Percentiles rank a stretch among this genome's conserved stretches.
Evolutionary conservation across 2,329 filamentous ascomycete genomes (phyloP).

Genomic region (Scleromitrula shiraiana): DNA sequence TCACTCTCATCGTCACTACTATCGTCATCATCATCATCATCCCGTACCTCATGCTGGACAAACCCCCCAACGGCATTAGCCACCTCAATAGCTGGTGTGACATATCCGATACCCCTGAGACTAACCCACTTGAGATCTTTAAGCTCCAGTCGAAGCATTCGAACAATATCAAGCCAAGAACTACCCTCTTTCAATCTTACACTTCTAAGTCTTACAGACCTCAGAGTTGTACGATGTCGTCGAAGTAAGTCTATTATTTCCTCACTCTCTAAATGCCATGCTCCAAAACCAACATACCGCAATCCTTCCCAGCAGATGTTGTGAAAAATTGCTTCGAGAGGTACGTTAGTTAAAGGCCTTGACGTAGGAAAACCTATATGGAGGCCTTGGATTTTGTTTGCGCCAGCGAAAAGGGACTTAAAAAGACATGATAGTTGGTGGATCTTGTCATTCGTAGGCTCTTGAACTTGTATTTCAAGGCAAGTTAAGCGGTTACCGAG

Average conservation of each 20-base stretch:
- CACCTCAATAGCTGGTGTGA: constrained; percentile 15
- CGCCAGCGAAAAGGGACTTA: constrained; percentile 47
- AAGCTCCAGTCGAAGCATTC: constrained; percentile 48
- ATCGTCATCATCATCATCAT: constrained; percentile 5
- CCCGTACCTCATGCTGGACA: not conserved
- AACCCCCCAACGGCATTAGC: not conserved
- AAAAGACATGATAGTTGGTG: constrained; percentile 49
- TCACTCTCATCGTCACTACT: not conserved
- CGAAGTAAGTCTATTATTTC: constrained; percentile 52
- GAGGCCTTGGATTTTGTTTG: constrained; percentile 52
- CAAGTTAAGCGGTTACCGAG: constrained; percentile 51
- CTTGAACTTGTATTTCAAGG: constrained; percentile 52
- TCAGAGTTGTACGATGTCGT: constrained; percentile 47
- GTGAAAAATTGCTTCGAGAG: constrained; percentile 55
- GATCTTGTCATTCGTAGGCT: constrained; percentile 44
- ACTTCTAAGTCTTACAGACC: constrained; percentile 50
- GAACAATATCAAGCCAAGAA: constrained; percentile 52
- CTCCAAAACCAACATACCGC: constrained; percentile 55
- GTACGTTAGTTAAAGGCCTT: constrained; percentile 42
- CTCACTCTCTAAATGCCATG: constrained; percentile 51
- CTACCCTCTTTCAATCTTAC: constrained; percentile 53
- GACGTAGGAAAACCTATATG: constrained; percentile 52
- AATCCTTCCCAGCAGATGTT: constrained; percentile 52
- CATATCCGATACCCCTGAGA: constrained; percentile 54
- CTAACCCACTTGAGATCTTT: constrained; percentile 52